phyloP scores from a whole-genome alignment of 768 basidiomycete species.

The Hericium erinaceus region DNA sequence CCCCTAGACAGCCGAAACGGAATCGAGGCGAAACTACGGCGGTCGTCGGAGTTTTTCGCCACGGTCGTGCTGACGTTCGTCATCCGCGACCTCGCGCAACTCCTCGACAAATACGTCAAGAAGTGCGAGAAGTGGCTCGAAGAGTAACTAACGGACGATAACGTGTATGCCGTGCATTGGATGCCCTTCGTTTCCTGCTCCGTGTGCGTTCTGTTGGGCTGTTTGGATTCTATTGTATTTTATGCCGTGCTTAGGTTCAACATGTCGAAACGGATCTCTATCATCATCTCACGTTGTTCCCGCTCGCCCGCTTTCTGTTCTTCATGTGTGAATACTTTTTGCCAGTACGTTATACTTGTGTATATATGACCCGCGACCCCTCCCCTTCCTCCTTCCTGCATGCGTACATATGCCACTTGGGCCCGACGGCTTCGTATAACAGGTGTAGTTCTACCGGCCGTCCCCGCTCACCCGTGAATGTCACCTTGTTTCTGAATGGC shows the following conservation, averaged over 20 bases:
- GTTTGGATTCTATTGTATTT: conserved; percentile 17
- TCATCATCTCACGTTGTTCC: conserved; percentile 18
- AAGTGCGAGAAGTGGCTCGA: conserved; percentile 89
- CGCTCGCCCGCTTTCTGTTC: conserved; percentile 17
- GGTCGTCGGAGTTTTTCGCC: conserved; percentile 87
- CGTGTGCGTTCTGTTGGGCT: not conserved
- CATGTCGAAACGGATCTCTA: conserved; percentile 18
- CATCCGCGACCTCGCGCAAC: conserved; percentile 74
- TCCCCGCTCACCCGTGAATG: not conserved
- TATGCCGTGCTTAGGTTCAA: conserved; percentile 21
- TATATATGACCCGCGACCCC: not conserved
- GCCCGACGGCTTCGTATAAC: not conserved
- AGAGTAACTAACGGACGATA: conserved; percentile 35
- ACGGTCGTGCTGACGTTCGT: conserved; percentile 85
- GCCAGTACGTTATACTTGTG: not conserved
- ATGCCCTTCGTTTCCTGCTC: not conserved
- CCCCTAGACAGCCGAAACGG: conserved; percentile 51
- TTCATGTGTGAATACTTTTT: conserved; percentile 2
- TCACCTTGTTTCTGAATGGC: not conserved
- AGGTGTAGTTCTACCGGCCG: not conserved
- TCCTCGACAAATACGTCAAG: conserved; percentile 90
- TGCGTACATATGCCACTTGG: not conserved
- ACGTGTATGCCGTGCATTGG: not conserved
- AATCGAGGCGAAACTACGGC: conserved; percentile 67
- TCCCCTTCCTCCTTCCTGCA: not conserved